Percentiles rank a stretch among this genome's conserved stretches.
Conservation (phyloP, 164 flowering plant species). For the Aristolochia contorta region DNA sequence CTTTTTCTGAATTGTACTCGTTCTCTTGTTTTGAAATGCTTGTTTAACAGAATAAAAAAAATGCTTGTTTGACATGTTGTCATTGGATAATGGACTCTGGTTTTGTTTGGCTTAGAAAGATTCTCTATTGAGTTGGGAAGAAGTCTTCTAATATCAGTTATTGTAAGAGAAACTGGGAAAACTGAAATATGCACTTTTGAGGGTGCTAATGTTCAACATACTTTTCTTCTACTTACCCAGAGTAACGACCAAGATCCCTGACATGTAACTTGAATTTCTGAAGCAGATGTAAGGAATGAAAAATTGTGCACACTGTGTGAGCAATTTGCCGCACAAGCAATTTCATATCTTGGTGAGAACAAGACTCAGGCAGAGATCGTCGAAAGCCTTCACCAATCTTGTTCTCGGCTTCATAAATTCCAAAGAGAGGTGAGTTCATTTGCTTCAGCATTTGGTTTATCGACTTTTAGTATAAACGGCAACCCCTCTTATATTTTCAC, state of each 20-base stretch:
- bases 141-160: background rate
- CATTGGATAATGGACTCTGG: no score
- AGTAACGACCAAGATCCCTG: constrained; percentile 8
- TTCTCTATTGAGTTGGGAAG: no score
- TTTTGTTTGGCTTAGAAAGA: no score
- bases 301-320: constrained; percentile 63
- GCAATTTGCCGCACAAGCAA: constrained; percentile 44
- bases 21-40: no score
- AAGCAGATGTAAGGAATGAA: constrained; percentile 19
- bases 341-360: constrained; percentile 44
- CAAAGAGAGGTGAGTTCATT: constrained; percentile 37
- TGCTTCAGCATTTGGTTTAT: background rate
- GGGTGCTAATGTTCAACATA: constrained; percentile 1
- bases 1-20: no score
- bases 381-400: constrained; percentile 41
- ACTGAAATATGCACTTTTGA: background rate
- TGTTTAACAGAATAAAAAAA: no score
- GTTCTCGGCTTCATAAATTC: constrained; percentile 43
- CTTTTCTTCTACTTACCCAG: constrained; percentile 22
- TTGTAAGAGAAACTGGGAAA: background rate
- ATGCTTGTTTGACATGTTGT: no score
- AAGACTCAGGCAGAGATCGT: constrained; percentile 62
- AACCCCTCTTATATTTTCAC: background rate
- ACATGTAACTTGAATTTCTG: constrained; percentile 13
- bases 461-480: background rate